Conservation (phyloP, 192 early-diverging fungal species). For the Backusella australiensis region DNA sequence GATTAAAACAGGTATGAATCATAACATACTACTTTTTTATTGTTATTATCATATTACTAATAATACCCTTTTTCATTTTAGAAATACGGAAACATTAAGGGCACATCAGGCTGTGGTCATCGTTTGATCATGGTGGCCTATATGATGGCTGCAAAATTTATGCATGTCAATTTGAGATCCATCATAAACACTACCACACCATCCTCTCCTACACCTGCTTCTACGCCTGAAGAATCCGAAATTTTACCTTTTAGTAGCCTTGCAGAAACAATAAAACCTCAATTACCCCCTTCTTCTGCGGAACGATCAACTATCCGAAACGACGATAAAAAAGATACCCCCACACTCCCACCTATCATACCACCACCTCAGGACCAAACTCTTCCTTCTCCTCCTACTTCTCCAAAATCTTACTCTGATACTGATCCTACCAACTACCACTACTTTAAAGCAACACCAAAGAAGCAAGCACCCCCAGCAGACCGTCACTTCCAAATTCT, state of each 20-base stretch:
- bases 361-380: neutral
- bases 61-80: constrained; percentile 11
- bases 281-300: neutral
- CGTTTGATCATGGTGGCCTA: constrained; percentile 49
- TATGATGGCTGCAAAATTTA: constrained; percentile 46
- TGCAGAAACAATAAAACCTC: neutral
- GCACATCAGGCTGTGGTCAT: constrained; percentile 44
- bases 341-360: constrained; percentile 8
- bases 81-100: constrained; percentile 44
- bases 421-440: constrained; percentile 16
- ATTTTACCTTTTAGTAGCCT: neutral
- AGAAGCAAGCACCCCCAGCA: neutral
- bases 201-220: neutral
- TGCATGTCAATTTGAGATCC: constrained; percentile 31
- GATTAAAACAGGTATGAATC: constrained; percentile 34
- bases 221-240: neutral
- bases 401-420: constrained; percentile 11
- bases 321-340: neutral
- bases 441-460: constrained; percentile 11
- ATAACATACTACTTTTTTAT: neutral
- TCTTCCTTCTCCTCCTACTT: constrained; percentile 13
- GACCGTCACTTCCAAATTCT: constrained; percentile 28
- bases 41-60: neutral
- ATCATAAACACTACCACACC: constrained; percentile 14
- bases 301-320: constrained; percentile 18